Conservation (phyloP, 257 asterid genomes). For the Solanum pimpinellifolium region DNA sequence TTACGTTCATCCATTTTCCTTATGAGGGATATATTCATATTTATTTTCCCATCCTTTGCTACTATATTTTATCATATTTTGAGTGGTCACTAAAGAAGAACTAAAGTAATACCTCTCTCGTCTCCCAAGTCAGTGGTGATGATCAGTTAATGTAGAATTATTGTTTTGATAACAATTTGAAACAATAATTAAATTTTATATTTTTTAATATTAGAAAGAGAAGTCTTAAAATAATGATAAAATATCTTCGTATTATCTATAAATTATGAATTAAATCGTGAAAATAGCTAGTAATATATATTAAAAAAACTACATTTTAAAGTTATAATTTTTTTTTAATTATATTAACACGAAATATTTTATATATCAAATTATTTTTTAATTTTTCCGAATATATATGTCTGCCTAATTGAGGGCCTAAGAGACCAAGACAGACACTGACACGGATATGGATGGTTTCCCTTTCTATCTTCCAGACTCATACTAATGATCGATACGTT, state of each 20-base stretch:
- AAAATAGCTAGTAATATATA: accelerated
- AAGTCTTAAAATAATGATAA: accelerated
- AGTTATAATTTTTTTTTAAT: not conserved
- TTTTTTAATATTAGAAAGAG: not conserved
- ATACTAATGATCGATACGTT: not conserved
- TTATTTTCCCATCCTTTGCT: not conserved
- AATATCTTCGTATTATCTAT: accelerated
- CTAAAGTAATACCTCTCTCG: not conserved
- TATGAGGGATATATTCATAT: not conserved
- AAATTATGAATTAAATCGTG: not conserved
- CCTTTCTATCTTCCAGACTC: not conserved
- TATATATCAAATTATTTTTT: not conserved
- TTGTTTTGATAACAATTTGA: not conserved
- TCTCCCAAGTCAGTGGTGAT: not conserved
- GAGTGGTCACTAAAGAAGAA: not conserved
- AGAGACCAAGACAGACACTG: constrained; percentile 4
- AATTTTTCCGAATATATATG: not conserved
- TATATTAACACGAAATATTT: not conserved
- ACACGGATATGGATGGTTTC: constrained; percentile 32
- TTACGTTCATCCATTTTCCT: not conserved
- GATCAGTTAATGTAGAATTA: not conserved
- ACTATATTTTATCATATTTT: not conserved
- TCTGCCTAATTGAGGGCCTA: not conserved
- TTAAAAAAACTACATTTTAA: not conserved
- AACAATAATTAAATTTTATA: not conserved